phyloP scores from a whole-genome alignment of 371 early-diverging fungal species.

The Amoeboradix gromovi region DNA sequence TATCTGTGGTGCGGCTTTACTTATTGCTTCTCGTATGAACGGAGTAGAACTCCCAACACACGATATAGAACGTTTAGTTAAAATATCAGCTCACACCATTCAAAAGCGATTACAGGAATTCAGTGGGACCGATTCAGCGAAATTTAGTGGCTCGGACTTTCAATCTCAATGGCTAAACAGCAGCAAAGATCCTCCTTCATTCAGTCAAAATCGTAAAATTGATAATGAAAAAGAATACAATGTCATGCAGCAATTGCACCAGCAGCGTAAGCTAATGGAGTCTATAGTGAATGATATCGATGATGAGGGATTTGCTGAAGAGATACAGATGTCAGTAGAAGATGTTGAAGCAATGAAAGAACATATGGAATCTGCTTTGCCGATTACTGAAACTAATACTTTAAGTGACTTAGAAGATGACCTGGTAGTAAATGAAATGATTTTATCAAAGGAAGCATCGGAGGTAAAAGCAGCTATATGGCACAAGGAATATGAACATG shows the following conservation, averaged over 20 bases:
- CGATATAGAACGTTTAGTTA: constrained; percentile 75
- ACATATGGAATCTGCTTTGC: no score
- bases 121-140: constrained; percentile 10
- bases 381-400: background rate
- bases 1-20: constrained; percentile 60
- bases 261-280: background rate
- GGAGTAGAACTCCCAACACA: constrained; percentile 49
- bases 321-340: background rate
- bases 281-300: background rate
- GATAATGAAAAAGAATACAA: background rate
- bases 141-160: constrained; percentile 14
- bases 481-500: background rate
- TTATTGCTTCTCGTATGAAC: constrained; percentile 77
- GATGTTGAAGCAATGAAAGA: background rate
- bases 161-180: constrained; percentile 10
- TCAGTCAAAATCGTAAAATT: background rate
- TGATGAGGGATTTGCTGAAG: background rate
- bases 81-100: constrained; percentile 70
- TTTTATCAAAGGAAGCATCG: background rate
- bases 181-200: constrained; percentile 15
- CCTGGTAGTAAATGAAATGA: background rate
- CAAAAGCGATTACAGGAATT: constrained; percentile 29
- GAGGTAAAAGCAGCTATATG: background rate
- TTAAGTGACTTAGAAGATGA: constrained; percentile 1
- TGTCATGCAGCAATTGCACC: no score